These are phyloP conservation scores for Sicyos baderoa DNA, from an alignment of 306 rosid species.

Conservation along the genomic window DNA sequence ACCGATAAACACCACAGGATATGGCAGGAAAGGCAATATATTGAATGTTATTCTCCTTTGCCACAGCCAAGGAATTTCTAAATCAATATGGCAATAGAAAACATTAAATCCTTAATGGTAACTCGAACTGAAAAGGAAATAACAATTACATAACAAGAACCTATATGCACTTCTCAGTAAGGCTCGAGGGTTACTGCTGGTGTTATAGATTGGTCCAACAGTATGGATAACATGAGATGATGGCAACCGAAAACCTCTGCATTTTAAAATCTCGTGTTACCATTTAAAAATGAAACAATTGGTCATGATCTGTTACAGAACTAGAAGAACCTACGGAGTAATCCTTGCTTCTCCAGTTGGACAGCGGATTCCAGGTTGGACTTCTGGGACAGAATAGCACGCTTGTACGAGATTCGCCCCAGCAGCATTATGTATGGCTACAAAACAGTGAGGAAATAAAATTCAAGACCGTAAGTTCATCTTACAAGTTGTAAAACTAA, in stretches of 20 bases:
- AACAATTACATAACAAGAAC: constrained; percentile 24
- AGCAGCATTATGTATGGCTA: constrained; percentile 80
- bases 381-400: constrained; percentile 61
- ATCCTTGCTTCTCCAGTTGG: constrained; percentile 92
- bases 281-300: not conserved
- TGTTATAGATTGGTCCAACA: constrained; percentile 65
- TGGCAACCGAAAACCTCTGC: constrained; percentile 75
- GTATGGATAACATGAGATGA: constrained; percentile 75
- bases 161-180: constrained; percentile 67
- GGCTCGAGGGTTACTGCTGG: constrained; percentile 39
- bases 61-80: constrained; percentile 70
- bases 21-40: constrained; percentile 81
- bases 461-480: constrained; percentile 14
- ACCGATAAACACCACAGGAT: constrained; percentile 84
- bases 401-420: constrained; percentile 73
- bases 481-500: not conserved
- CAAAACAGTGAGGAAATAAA: not conserved
- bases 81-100: constrained; percentile 16
- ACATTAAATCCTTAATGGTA: not conserved
- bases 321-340: constrained; percentile 46
- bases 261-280: constrained; percentile 14
- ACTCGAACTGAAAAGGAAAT: not conserved
- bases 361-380: constrained; percentile 61
- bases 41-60: constrained; percentile 55
- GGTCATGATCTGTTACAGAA: not conserved